Base-by-base conservation (phyloP, 768 basidiomycete genomes). In the Suillus variegatus region DNA sequence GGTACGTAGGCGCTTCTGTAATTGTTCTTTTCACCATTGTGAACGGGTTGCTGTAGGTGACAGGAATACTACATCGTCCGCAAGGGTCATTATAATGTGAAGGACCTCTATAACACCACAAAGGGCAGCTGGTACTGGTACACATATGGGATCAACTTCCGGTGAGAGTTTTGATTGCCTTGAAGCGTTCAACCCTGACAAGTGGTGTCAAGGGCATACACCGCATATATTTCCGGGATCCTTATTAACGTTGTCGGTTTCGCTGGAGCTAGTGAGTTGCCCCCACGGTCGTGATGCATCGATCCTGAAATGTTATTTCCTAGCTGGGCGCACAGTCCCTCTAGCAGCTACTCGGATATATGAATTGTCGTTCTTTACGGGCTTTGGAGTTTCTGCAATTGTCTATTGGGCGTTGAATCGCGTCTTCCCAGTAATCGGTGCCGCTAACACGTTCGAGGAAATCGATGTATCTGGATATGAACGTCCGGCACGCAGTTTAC, bases 191-290 rank as follows among this genome's bases (percentile, higher is more conserved):
- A 47, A 66, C 43, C 47, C 63, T 67, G 10, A 20, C 51, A 32
- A 47, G 14, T 38, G 9, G 9, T 9, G 41, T 51, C 8, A 70
- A 87, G 86, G 38, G 88, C 89, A 10, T 91, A 90, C 66, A 81
- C 82, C 0, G 87, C 88, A 2, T 91, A 92, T 73, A 80, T 90
- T 63, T 72, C 87, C 43, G 92, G 93, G 20, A 92, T 95, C 67
- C 80, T 91, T 10, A 89, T 94, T 75, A 94, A 94, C 74, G 86
- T 92, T 16, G 88, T 92, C 46, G 93, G 91, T 8, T 94, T 94
- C 67, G 88, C 87, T 13, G 90, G 91, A 61, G 89, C 90, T 20
- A 88, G 88, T 85, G 71, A 67, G 85, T 81, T 28, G 40, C 38
- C 64, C 28, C 41, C 64, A 8, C 25, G 10, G 52, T 57, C 52